Evolutionary conservation across 2,329 filamentous ascomycete species (phyloP).

Genomic region (Fusarium equiseti): DNA sequence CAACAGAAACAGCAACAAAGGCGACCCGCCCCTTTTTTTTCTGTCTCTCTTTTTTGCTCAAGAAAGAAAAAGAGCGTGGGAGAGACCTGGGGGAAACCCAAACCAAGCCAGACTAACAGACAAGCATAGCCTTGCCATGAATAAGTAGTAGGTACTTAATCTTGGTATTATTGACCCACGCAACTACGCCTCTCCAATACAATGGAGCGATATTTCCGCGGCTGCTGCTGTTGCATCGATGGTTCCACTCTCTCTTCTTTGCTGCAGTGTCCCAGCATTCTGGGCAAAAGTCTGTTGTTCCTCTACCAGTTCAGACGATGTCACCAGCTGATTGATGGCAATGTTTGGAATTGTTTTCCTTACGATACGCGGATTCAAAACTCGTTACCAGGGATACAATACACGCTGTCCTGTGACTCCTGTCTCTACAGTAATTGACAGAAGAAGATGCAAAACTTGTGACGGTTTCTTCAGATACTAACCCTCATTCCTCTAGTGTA

Average conservation of each 20-base stretch:
- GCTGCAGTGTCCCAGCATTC: background rate
- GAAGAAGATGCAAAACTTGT: background rate
- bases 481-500: constrained; percentile 23
- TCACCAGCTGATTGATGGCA: constrained; percentile 9
- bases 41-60: background rate
- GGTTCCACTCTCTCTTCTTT: constrained; percentile 14
- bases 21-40: constrained; percentile 17
- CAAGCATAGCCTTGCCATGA: background rate
- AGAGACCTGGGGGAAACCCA: constrained; percentile 10
- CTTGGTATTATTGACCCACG: background rate
- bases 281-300: constrained; percentile 1
- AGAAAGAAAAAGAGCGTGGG: background rate
- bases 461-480: constrained; percentile 8
- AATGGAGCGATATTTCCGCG: constrained; percentile 3
- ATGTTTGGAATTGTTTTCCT: background rate
- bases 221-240: constrained; percentile 10
- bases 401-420: constrained; percentile 2
- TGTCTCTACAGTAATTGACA: constrained; percentile 6
- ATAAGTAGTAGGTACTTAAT: constrained; percentile 18
- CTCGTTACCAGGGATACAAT: constrained; percentile 15
- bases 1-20: background rate
- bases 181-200: constrained; percentile 24
- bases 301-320: constrained; percentile 3
- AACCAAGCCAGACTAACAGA: constrained; percentile 10
- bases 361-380: background rate